Percentiles rank a stretch among this genome's conserved stretches.
Evolutionary conservation across 1,284 basidiomycete genomes (phyloP).

Genomic region (Xerocomus minutiporus): DNA sequence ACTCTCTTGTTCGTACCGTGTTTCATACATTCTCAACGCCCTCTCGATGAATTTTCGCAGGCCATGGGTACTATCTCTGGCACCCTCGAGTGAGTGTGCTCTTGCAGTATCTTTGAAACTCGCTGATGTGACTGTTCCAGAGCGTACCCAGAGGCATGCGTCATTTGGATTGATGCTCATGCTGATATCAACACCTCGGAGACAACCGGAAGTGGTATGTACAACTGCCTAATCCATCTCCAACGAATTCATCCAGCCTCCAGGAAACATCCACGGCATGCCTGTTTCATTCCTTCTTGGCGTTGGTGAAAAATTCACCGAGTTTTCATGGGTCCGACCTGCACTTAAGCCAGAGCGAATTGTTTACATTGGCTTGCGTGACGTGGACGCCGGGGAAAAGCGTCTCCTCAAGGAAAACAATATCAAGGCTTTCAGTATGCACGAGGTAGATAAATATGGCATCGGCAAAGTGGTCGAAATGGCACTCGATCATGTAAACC

Average conservation of each 20-base stretch:
- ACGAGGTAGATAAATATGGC: conserved; percentile 95
- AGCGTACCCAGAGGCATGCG: conserved; percentile 68
- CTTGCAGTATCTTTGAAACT: background rate
- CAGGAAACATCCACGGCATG: conserved; percentile 97
- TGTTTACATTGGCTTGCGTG: conserved; percentile 95
- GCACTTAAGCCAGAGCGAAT: conserved; percentile 67
- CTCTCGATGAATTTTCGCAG: conserved; percentile 35
- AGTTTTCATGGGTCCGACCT: conserved; percentile 82
- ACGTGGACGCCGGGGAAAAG: conserved; percentile 90
- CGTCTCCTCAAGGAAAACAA: conserved; percentile 80
- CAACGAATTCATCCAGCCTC: conserved; percentile 2
- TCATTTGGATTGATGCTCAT: conserved; percentile 93
- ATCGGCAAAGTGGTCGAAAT: conserved; percentile 94
- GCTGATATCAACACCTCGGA: conserved; percentile 93
- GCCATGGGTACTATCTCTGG: conserved; percentile 91
- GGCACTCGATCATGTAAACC: conserved; percentile 93
- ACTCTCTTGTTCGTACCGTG: conserved; percentile 69
- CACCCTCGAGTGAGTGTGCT: conserved; percentile 57
- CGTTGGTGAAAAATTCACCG: conserved; percentile 49
- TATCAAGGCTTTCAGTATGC: conserved; percentile 97
- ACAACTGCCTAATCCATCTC: background rate
- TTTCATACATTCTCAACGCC: conserved; percentile 1
- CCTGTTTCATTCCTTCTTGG: conserved; percentile 94
- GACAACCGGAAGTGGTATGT: conserved; percentile 74
- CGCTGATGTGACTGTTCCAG: conserved; percentile 36